phyloP scores from a whole-genome alignment of 2,329 filamentous ascomycete species.

The Dichotomopilus funicola region DNA sequence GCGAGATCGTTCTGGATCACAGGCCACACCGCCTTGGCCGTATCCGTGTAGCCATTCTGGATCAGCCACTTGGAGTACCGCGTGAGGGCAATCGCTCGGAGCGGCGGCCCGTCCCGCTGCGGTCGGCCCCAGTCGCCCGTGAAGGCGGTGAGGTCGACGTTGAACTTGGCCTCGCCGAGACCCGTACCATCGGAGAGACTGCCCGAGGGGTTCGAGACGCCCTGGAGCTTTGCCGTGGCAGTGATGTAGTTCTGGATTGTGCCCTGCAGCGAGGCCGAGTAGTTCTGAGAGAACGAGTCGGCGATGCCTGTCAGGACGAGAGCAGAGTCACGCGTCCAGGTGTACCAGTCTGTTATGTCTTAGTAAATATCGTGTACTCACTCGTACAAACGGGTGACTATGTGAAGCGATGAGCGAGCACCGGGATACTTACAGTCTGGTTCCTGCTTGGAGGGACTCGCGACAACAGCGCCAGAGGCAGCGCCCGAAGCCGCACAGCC shows the following conservation, averaged over 20 bases:
- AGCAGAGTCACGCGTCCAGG: conserved; percentile 70
- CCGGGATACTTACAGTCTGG: conserved; percentile 54
- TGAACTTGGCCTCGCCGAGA: conserved; percentile 68
- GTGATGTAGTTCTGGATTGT: conserved; percentile 62
- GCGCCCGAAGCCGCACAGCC: conserved; percentile 46
- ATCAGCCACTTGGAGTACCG: conserved; percentile 68
- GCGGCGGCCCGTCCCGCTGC: conserved; percentile 71
- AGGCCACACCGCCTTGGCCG: conserved; percentile 59
- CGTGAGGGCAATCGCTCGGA: conserved; percentile 67
- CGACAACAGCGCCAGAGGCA: conserved; percentile 47
- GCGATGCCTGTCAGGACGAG: conserved; percentile 63
- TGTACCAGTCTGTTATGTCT: conserved; percentile 58
- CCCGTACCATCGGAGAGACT: conserved; percentile 44
- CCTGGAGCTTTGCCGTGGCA: conserved; percentile 60
- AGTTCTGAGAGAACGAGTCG: conserved; percentile 56
- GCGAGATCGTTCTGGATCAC: conserved; percentile 68
- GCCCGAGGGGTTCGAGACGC: conserved; percentile 63
- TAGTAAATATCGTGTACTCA: neutral
- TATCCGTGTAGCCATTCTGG: conserved; percentile 54
- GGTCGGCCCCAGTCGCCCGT: conserved; percentile 69
- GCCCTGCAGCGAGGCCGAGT: conserved; percentile 51
- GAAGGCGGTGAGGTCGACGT: conserved; percentile 56
- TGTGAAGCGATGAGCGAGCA: too few relatives aligned
- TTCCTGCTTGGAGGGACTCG: conserved; percentile 46
- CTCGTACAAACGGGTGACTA: neutral